Evolutionary conservation across 306 rosid genomes (phyloP), one percentile per base, ranked within the genome.

Genomic region (Neltuma alba): DNA sequence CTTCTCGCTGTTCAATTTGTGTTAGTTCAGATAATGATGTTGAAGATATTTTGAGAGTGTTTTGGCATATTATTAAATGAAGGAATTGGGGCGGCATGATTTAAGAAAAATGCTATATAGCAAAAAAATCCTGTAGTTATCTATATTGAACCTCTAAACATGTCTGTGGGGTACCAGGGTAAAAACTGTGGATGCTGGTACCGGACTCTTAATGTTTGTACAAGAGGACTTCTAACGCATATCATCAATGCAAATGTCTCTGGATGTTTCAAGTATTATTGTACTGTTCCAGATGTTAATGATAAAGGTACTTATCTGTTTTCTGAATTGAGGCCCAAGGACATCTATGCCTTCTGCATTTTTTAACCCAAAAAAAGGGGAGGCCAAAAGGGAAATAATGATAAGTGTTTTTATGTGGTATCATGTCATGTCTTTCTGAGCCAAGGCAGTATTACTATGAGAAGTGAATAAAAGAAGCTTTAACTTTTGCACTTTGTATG

Each of bases 191-290:
- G 57, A 55, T 60, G 52, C 79, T 42, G 62, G 23, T 44, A 42
- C 42, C 71, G 37, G 73, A n/a, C 50, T 62, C 34, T 14, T 16
- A 47, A 14, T 61, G 42, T 25, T 68, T 81, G 74, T 64, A 45
- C 13, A 30, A 33, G 52, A 33, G 54, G 58, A 44, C 66, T 8
- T 21, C 36, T 33, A 36, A 44, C 15, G 18, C 72, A 28, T 45
- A n/a, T n/a, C 38, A 69, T 44, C 77, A 81, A 45, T 52, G 47
- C n/a, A 52, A 9, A 52, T 54, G 62, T 65, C 41, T 47, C n/a
- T 45, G 42, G 42, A 15, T 71, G 62, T 70, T 41, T 10, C 68
- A 40, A 74, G 61, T 54, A 31, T 30, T 23, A 18, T 48, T 54
- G 40, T 48, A 25, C 54, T 6, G 25, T 77, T 30, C 70, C 76